phyloP scores from a whole-genome alignment of 352 stramenopile species.

The Phytopythium oedochilum region DNA sequence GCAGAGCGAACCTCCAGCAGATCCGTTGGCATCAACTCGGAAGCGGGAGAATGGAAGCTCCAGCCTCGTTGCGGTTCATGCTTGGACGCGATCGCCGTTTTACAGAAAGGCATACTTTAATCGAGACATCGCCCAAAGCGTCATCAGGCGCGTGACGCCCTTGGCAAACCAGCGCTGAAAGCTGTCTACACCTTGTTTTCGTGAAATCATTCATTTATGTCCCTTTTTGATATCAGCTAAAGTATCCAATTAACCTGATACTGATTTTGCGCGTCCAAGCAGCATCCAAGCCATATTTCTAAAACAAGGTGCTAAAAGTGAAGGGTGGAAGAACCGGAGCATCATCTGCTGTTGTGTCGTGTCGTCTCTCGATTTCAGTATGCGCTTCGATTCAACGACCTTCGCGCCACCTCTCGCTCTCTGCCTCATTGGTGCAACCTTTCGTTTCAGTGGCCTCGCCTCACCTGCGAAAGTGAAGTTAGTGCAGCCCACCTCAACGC shows the following conservation, averaged over 20 bases:
- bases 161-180: neutral
- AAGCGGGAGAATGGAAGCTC: no score
- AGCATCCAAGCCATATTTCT: neutral
- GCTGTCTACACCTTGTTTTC: neutral
- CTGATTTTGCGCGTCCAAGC: neutral
- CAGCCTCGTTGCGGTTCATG: no score
- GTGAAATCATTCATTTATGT: no score
- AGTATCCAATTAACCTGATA: neutral
- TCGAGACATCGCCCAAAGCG: neutral
- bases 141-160: neutral
- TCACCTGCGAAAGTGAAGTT: conserved; percentile 8
- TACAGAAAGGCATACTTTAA: no score
- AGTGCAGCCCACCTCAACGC: neutral
- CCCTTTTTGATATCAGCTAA: no score
- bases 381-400: neutral
- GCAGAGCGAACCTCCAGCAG: no score
- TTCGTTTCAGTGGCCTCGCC: neutral
- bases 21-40: no score
- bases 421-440: neutral
- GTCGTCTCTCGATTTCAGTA: neutral
- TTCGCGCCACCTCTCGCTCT: neutral
- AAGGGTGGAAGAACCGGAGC: neutral
- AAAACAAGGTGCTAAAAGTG: neutral
- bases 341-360: neutral
- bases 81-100: no score